phyloP scores from a whole-genome alignment of 2,329 filamentous ascomycete genomes.

The Ceratocystis albifundus region DNA sequence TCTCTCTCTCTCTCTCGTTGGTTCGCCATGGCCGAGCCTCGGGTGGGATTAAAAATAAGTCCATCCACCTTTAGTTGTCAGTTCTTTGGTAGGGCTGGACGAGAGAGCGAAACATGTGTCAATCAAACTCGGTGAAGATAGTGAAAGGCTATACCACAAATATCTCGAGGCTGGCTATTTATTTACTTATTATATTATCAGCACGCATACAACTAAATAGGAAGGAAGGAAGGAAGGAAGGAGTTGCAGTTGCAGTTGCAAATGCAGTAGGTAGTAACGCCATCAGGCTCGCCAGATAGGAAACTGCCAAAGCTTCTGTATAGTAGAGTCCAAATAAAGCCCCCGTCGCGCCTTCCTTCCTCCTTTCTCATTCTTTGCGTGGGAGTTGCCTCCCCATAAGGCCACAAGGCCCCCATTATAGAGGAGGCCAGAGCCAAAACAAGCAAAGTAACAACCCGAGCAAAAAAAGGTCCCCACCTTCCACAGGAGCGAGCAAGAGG shows the following conservation, averaged over 20 bases:
- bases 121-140: not conserved
- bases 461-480: not conserved
- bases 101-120: not conserved
- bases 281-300: not conserved
- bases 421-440: slow-evolving; percentile 11
- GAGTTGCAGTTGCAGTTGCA: not conserved
- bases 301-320: slow-evolving; percentile 7
- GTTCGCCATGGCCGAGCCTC: not conserved
- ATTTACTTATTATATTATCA: too few relatives aligned
- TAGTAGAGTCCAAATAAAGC: not conserved
- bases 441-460: slow-evolving; percentile 8
- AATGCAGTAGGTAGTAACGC: too few relatives aligned
- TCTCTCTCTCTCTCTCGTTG: not conserved
- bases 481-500: slow-evolving; percentile 9
- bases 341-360: slow-evolving; percentile 4
- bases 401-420: not conserved
- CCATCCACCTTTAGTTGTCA: not conserved
- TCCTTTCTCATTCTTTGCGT: slow-evolving; percentile 5
- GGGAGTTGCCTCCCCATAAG: not conserved
- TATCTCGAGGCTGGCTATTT: too few relatives aligned
- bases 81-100: not conserved
- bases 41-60: slow-evolving; percentile 5
- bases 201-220: too few relatives aligned
- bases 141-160: too few relatives aligned
- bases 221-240: too few relatives aligned